These are phyloP conservation scores for Cercospora beticola DNA, from an alignment of 2,329 filamentous ascomycete genomes.

Conservation along the genomic window DNA sequence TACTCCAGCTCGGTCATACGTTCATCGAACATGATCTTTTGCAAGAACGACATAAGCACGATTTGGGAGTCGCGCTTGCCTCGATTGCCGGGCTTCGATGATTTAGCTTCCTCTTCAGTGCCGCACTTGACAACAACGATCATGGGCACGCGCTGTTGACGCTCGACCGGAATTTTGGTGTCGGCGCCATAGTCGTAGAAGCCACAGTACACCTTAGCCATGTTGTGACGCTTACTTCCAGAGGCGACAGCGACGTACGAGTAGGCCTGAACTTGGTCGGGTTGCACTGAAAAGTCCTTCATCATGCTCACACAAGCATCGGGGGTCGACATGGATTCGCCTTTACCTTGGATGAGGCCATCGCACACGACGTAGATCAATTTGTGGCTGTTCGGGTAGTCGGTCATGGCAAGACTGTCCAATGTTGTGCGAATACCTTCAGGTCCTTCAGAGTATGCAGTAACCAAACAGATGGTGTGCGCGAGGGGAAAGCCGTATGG, in stretches of 20 bases:
- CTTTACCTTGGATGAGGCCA: slow-evolving; percentile 94
- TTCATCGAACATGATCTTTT: slow-evolving; percentile 99
- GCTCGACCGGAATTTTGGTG: slow-evolving; percentile 75
- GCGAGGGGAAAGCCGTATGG: slow-evolving; percentile 94
- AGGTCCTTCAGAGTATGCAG: slow-evolving; percentile 93
- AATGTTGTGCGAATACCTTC: slow-evolving; percentile 90
- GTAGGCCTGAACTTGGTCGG: slow-evolving; percentile 81
- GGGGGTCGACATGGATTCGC: slow-evolving; percentile 81
- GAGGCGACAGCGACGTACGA: slow-evolving; percentile 96
- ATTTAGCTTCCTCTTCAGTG: slow-evolving; percentile 78
- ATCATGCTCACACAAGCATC: slow-evolving; percentile 92
- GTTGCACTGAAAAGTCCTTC: slow-evolving; percentile 79
- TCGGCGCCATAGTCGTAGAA: slow-evolving; percentile 94
- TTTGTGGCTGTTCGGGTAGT: slow-evolving; percentile 99
- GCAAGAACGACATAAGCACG: slow-evolving; percentile 97
- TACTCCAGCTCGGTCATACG: slow-evolving; percentile 99
- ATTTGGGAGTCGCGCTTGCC: slow-evolving; percentile 99
- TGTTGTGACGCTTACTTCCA: slow-evolving; percentile 97
- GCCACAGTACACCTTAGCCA: slow-evolving; percentile 96
- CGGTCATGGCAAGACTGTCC: slow-evolving; percentile 94
- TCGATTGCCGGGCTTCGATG: slow-evolving; percentile 90
- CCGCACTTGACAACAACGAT: slow-evolving; percentile 95
- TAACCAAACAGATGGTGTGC: slow-evolving; percentile 91
- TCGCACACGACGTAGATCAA: slow-evolving; percentile 94
- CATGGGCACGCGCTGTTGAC: slow-evolving; percentile 97